Conservation (phyloP, 1,284 basidiomycete genomes). For the Puccinia coronata region DNA sequence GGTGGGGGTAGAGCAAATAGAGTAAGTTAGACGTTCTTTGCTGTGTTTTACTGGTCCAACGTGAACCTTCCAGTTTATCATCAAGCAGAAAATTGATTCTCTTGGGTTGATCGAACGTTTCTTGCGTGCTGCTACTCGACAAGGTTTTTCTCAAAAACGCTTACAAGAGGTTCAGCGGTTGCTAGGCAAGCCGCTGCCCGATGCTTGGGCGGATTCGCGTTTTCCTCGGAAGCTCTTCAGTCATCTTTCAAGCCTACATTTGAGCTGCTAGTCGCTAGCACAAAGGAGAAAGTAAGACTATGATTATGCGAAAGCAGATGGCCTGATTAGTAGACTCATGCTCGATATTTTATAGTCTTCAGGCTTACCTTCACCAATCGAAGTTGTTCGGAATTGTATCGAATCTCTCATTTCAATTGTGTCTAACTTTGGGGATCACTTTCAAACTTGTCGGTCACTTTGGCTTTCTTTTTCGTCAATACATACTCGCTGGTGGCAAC, state of each 20-base stretch:
- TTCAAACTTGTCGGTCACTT: conserved; percentile 7
- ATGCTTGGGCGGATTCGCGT: conserved; percentile 36
- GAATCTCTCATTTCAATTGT: conserved; percentile 52
- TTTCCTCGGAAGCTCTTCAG: background rate
- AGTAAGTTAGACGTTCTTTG: conserved; percentile 2
- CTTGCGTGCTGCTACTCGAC: background rate
- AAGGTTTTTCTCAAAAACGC: conserved; percentile 19
- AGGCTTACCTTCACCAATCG: conserved; percentile 50
- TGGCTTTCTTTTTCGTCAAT: background rate
- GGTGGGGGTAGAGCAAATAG: conserved; percentile 12
- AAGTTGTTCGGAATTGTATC: conserved; percentile 54
- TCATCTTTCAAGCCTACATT: conserved; percentile 18
- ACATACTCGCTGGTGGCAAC: background rate
- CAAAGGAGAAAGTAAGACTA: conserved; percentile 17
- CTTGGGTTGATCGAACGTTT: background rate
- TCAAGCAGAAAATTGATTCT: background rate
- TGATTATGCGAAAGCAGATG: background rate
- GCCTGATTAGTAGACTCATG: conserved; percentile 41
- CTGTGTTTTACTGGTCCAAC: background rate
- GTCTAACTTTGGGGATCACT: conserved; percentile 14
- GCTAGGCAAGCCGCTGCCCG: conserved; percentile 39
- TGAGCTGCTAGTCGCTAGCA: background rate
- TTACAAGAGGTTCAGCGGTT: conserved; percentile 21
- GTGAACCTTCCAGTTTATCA: background rate
- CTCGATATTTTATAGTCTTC: conserved; percentile 41